phyloP scores from a whole-genome alignment of 768 basidiomycete genomes.

The Lactarius indigo region DNA sequence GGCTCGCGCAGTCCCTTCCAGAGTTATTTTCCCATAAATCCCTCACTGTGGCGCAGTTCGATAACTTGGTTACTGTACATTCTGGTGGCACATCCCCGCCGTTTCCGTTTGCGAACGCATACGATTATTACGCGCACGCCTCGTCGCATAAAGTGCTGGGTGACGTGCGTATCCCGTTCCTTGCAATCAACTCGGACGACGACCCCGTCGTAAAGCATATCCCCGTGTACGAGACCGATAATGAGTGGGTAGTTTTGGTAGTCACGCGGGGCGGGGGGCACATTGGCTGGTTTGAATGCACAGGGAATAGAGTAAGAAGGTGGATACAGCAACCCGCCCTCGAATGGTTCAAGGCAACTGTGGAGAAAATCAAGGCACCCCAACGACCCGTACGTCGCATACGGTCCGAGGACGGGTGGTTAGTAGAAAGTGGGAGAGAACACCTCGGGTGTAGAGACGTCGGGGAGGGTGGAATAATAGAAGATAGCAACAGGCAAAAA shows the following conservation, averaged over 20 bases:
- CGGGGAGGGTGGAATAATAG: constrained; percentile 43
- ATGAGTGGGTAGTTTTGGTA: constrained; percentile 55
- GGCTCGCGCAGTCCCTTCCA: constrained; percentile 46
- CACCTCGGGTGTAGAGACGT: constrained; percentile 58
- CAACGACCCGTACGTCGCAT: constrained; percentile 34
- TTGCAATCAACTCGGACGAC: constrained; percentile 76
- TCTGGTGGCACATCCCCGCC: constrained; percentile 56
- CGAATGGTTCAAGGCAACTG: constrained; percentile 67
- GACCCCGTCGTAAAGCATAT: constrained; percentile 73
- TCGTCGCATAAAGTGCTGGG: constrained; percentile 61
- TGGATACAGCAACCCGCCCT: constrained; percentile 74
- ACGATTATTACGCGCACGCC: constrained; percentile 49
- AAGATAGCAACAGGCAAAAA: neutral
- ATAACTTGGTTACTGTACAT: constrained; percentile 59
- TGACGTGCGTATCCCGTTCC: constrained; percentile 65
- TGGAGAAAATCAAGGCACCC: constrained; percentile 47
- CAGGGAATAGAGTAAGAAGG: constrained; percentile 35
- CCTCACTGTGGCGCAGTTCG: constrained; percentile 56
- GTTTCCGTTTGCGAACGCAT: constrained; percentile 46
- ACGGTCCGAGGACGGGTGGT: constrained; percentile 52
- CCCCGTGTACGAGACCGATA: constrained; percentile 53
- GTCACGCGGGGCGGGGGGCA: constrained; percentile 73
- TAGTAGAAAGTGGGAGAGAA: constrained; percentile 50
- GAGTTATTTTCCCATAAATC: constrained; percentile 46
- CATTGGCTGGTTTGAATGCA: constrained; percentile 77